These are phyloP conservation scores for Rhodotorula kratochvilovae DNA, from an alignment of 768 basidiomycete species.

Conservation along the genomic window DNA sequence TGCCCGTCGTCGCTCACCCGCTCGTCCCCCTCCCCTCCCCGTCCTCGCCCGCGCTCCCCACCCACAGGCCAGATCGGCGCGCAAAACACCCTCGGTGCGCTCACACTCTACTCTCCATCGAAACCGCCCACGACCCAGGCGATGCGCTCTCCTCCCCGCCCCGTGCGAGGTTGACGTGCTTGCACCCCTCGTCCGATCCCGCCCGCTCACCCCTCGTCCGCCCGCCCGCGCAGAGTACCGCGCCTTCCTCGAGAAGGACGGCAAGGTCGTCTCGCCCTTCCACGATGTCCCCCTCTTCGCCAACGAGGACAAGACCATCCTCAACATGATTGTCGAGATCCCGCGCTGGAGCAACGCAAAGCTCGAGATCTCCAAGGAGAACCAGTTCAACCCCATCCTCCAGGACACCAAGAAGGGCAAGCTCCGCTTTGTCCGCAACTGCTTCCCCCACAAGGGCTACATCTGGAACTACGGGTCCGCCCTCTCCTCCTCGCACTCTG, in stretches of 20 bases:
- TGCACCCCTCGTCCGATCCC: conserved; percentile 35
- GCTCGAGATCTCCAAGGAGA: conserved; percentile 99
- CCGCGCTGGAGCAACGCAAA: conserved; percentile 99
- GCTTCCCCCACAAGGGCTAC: conserved; percentile 98
- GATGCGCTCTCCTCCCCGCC: too few species aligned
- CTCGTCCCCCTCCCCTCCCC: not conserved
- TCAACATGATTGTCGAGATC: conserved; percentile 97
- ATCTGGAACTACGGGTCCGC: conserved; percentile 85
- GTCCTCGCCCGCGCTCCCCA: not conserved
- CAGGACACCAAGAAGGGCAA: conserved; percentile 97
- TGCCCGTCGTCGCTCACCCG: not conserved
- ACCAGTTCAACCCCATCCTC: conserved; percentile 99
- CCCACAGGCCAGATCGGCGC: conserved; percentile 67
- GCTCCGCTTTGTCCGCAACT: conserved; percentile 95
- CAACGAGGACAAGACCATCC: conserved; percentile 85
- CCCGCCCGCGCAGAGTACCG: conserved; percentile 68
- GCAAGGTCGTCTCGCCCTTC: conserved; percentile 74
- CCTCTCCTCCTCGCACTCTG: not conserved
- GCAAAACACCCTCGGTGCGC: conserved; percentile 83
- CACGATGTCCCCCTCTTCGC: conserved; percentile 97
- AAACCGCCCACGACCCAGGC: too few species aligned
- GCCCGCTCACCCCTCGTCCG: not conserved
- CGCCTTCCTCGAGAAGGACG: conserved; percentile 86
- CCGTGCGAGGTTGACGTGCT: conserved; percentile 38
- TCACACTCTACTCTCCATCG: not conserved